These are phyloP conservation scores for Myriosclerotinia scirpicola DNA, from an alignment of 2,329 filamentous ascomycete genomes.

Conservation along the genomic window DNA sequence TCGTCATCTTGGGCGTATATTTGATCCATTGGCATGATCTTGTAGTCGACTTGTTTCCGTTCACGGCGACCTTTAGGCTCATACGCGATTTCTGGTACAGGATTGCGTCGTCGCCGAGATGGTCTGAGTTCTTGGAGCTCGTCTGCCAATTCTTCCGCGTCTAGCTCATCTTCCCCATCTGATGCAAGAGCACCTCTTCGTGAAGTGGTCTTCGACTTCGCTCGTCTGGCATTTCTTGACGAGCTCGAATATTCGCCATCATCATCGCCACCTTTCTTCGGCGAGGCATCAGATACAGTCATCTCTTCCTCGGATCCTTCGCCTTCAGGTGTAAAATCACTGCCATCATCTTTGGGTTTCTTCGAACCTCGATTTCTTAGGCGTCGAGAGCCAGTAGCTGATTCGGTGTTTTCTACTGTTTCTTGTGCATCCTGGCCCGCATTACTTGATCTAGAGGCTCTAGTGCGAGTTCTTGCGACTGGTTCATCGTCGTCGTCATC, in stretches of 20 bases:
- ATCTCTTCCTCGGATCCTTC: slow-evolving; percentile 54
- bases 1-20: slow-evolving; percentile 72
- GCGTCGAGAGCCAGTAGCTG: slow-evolving; percentile 35
- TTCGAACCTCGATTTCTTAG: slow-evolving; percentile 35
- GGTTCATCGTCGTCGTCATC: slow-evolving; percentile 41
- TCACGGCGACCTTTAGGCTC: slow-evolving; percentile 57
- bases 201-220: slow-evolving; percentile 48
- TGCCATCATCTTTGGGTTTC: slow-evolving; percentile 37
- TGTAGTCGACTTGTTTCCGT: slow-evolving; percentile 77
- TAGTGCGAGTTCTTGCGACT: slow-evolving; percentile 44
- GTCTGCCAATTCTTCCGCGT: slow-evolving; percentile 64
- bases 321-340: slow-evolving; percentile 41
- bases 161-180: slow-evolving; percentile 57
- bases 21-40: slow-evolving; percentile 74
- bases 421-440: slow-evolving; percentile 46
- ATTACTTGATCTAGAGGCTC: slow-evolving; percentile 42
- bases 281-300: slow-evolving; percentile 44
- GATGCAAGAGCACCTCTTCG: slow-evolving; percentile 51
- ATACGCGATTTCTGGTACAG: slow-evolving; percentile 59
- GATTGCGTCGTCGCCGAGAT: slow-evolving; percentile 47
- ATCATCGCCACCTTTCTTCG: slow-evolving; percentile 46
- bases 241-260: slow-evolving; percentile 51
- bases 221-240: slow-evolving; percentile 45
- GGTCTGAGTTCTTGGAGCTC: slow-evolving; percentile 61
- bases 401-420: slow-evolving; percentile 49